Evolutionary conservation across 768 basidiomycete genomes (phyloP).

Genomic region (Roridomyces roridus): DNA sequence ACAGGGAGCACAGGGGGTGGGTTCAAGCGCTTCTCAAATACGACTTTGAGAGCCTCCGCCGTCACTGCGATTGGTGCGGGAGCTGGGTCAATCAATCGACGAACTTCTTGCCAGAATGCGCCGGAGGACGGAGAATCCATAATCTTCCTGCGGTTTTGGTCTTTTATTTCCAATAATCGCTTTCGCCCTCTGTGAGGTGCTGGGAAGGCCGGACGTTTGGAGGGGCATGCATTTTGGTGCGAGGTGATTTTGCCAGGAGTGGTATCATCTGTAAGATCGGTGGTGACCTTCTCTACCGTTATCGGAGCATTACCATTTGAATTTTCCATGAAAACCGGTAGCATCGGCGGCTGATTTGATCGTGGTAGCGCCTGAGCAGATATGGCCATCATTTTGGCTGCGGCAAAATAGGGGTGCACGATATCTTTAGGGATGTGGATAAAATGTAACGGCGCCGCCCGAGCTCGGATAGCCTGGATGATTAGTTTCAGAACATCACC

Average conservation of each 20-base stretch:
- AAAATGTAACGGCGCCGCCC: neutral
- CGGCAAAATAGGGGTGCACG: too few species aligned
- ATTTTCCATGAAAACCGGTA: too few species aligned
- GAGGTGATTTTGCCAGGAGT: too few species aligned
- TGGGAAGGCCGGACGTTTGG: neutral
- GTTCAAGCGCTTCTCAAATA: neutral
- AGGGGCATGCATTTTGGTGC: neutral
- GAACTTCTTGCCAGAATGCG: neutral
- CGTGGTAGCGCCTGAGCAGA: too few species aligned
- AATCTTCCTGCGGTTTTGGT: neutral
- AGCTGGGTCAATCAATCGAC: neutral
- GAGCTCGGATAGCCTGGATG: neutral
- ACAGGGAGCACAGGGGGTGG: neutral
- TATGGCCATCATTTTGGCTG: too few species aligned
- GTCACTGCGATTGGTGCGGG: neutral
- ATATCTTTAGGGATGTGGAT: neutral
- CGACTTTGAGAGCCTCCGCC: neutral
- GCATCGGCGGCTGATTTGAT: too few species aligned
- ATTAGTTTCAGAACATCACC: neutral
- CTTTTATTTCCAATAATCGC: neutral
- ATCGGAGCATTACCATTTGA: too few species aligned
- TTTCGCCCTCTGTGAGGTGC: neutral
- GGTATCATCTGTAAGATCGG: neutral
- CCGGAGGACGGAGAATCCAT: neutral
- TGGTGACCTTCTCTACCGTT: neutral